Evolutionary conservation across 129 eudicot species (phyloP).

Genomic region (Lactuca saligna): DNA sequence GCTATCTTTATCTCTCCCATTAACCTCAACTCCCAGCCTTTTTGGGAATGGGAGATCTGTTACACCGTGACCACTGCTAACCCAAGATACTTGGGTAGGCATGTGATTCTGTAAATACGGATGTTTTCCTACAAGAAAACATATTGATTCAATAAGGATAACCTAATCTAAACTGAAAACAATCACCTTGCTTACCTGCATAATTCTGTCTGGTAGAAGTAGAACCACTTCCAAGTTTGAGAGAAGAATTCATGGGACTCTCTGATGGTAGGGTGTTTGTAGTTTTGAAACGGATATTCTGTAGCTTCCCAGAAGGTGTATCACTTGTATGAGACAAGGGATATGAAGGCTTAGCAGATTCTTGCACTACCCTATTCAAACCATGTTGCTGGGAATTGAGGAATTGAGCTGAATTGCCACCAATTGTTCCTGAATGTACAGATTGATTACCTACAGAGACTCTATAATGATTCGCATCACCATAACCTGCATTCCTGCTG

Average conservation of each 20-base stretch:
- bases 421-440: constrained; percentile 30
- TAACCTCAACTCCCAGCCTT: constrained; percentile 53
- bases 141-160: background rate
- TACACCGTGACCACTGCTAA: constrained; percentile 29
- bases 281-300: constrained; percentile 19
- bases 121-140: constrained; percentile 27
- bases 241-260: constrained; percentile 27
- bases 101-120: constrained; percentile 23
- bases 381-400: constrained; percentile 24
- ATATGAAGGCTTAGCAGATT: constrained; percentile 28
- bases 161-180: background rate
- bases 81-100: constrained; percentile 30
- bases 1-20: constrained; percentile 18
- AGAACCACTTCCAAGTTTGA: constrained; percentile 27
- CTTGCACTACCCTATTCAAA: constrained; percentile 25
- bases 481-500: constrained; percentile 8
- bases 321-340: constrained; percentile 24
- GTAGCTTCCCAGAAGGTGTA: constrained; percentile 28
- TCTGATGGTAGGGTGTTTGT: constrained; percentile 23
- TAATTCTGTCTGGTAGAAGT: constrained; percentile 29
- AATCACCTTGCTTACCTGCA: constrained; percentile 36
- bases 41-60: constrained; percentile 42
- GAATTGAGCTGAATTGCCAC: constrained; percentile 21
- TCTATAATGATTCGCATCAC: constrained; percentile 22
- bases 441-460: constrained; percentile 23